Percentiles rank a stretch among this genome's conserved stretches.
Conservation (phyloP, 2,329 filamentous ascomycete genomes). For the Trichoderma sp. region DNA sequence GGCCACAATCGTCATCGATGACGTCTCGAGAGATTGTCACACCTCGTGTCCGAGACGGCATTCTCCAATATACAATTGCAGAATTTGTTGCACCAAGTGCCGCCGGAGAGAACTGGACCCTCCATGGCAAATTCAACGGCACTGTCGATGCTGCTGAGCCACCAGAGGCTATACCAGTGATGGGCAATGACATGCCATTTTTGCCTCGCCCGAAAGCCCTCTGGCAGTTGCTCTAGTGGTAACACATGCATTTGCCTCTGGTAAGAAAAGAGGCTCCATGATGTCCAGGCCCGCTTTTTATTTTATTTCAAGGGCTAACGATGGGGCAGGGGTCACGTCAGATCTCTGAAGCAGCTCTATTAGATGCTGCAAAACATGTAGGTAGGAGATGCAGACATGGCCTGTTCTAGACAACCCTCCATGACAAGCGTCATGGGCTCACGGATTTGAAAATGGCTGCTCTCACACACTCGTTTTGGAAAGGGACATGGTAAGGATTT, state of each 20-base stretch:
- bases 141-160: constrained; percentile 24
- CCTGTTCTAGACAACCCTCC: neutral
- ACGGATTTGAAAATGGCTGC: neutral
- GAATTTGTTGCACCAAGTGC: constrained; percentile 45
- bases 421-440: neutral
- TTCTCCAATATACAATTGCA: constrained; percentile 51
- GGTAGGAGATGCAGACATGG: constrained; percentile 7
- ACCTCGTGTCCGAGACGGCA: constrained; percentile 48
- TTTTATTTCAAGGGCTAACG: constrained; percentile 20
- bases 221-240: constrained; percentile 13
- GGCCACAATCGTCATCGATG: constrained; percentile 33
- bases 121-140: constrained; percentile 37
- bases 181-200: constrained; percentile 31
- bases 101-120: constrained; percentile 42
- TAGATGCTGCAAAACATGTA: constrained; percentile 13
- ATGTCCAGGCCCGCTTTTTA: constrained; percentile 12
- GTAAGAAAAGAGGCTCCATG: neutral
- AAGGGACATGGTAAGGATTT: neutral
- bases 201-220: constrained; percentile 30
- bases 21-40: constrained; percentile 47
- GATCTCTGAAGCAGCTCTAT: constrained; percentile 8
- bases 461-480: constrained; percentile 11
- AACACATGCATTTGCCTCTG: neutral
- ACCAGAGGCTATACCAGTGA: constrained; percentile 36
- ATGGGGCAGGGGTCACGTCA: constrained; percentile 10